Conservation (phyloP, 2,329 filamentous ascomycete genomes). For the Ceratocystis cacaofunesta region DNA sequence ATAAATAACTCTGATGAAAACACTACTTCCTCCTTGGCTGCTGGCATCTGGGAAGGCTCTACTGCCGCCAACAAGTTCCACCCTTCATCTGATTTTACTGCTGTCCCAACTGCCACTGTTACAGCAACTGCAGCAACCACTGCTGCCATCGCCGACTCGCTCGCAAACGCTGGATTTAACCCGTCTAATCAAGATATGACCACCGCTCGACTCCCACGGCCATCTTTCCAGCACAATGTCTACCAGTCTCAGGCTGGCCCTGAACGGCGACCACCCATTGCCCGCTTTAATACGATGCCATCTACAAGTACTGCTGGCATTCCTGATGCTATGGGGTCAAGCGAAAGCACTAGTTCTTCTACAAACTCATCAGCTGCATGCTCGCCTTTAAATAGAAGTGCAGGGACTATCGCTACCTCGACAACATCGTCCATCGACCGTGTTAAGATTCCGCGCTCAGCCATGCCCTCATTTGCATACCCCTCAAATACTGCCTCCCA, state of each 20-base stretch:
- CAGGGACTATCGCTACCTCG: background rate
- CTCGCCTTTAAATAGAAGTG: background rate
- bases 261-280: constrained; percentile 1
- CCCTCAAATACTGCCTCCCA: background rate
- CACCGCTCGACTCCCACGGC: background rate
- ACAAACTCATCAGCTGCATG: background rate
- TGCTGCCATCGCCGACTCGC: background rate
- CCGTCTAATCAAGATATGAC: constrained; percentile 4
- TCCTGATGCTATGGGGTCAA: background rate
- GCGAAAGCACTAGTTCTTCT: background rate
- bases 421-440: background rate
- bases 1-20: constrained; percentile 48
- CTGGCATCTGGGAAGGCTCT: background rate
- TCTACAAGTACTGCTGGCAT: background rate
- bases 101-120: background rate
- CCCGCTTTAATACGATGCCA: constrained; percentile 8
- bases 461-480: constrained; percentile 6
- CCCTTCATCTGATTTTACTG: background rate
- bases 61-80: background rate
- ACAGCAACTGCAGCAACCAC: background rate
- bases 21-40: constrained; percentile 25
- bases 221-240: constrained; percentile 7
- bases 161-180: background rate
- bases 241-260: constrained; percentile 3
- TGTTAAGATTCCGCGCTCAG: constrained; percentile 7